These are phyloP conservation scores for Fusarium sp. DNA, from an alignment of 2,329 filamentous ascomycete genomes.

Conservation along the genomic window DNA sequence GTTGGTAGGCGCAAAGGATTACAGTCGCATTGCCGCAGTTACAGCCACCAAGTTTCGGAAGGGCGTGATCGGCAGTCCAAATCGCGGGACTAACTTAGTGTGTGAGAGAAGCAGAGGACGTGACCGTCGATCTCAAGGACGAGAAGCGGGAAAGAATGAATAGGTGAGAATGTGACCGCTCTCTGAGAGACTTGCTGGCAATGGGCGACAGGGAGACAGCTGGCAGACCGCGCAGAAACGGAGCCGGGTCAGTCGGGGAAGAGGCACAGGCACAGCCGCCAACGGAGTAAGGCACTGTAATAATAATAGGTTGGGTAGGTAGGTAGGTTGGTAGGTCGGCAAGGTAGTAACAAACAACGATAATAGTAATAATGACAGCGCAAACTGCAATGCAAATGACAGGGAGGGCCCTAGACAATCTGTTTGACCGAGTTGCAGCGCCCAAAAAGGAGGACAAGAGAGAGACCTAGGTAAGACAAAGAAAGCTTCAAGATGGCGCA, in stretches of 20 bases:
- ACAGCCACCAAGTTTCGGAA: constrained; percentile 34
- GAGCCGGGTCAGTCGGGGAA: constrained; percentile 7
- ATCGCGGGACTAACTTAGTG: constrained; percentile 25
- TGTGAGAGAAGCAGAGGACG: constrained; percentile 13
- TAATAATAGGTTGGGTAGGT: background rate
- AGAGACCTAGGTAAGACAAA: background rate
- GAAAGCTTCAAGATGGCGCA: constrained; percentile 12
- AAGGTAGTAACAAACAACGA: constrained; percentile 3
- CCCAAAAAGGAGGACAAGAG: constrained; percentile 4
- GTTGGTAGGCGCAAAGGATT: constrained; percentile 32
- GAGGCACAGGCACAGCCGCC: constrained; percentile 8
- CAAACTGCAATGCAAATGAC: constrained; percentile 1
- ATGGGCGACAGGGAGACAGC: constrained; percentile 9
- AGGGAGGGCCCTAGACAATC: constrained; percentile 1
- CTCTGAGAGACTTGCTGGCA: constrained; percentile 10
- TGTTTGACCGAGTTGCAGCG: background rate
- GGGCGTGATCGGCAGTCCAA: constrained; percentile 37
- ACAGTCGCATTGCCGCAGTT: constrained; percentile 42
- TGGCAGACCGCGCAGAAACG: constrained; percentile 3
- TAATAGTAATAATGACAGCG: constrained; percentile 8
- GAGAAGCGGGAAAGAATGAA: background rate
- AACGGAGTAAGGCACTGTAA: background rate
- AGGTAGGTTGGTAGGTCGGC: background rate
- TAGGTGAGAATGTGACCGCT: constrained; percentile 2
- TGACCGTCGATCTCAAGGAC: constrained; percentile 18